Evolutionary conservation across 176 grass and related monocot genomes (phyloP), one percentile per base, ranked within the genome.

Genomic region (Calamus simplicifolius): DNA sequence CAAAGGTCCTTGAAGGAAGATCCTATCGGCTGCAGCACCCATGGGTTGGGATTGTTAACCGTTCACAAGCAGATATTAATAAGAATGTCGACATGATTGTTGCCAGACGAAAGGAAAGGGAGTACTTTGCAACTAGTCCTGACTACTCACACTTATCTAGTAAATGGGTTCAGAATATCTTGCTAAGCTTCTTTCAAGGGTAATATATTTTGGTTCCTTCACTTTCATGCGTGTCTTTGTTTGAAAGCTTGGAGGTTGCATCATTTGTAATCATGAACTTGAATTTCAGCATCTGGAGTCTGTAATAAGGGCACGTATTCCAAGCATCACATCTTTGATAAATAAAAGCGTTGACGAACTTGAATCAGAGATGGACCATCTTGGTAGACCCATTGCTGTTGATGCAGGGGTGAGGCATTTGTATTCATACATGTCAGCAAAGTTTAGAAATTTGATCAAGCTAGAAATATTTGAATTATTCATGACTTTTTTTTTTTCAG

Each of bases 131-230:
- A 81, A 81, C 67, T 70, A 87, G 80, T 76, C 74, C 74, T 70
- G 89, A 94, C 35, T 94, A 94, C 65, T 84, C 84, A 54, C 89
- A 87, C 73, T 72, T 93, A 64, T 61, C 89, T 15, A 87, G 77
- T 74, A 84, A 85, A 93, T 93, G 89, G 89, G 89, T 69, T 93
- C 89, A 53, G 89, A 87, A 72, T 93, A 93, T 81, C 84, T 93
- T 27, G 89, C 84, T 7, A 84, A 87, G 69, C 83, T 93, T 74
- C 89, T 93, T 78, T 93, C 89, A 43, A 73, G 75, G 80, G 89
- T 93, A 67, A 17, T 18, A 70, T 25, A 13, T 80, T 77, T 3
- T 48, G 4, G 15, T 57, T 12, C 28, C 50, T 73, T 31, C 51
- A 30, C 3, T 67, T 52, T 63, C 5, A 52, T 54, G 4, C 38